Conservation (phyloP, 1,284 basidiomycete genomes). For the Apiotrichum gracile region DNA sequence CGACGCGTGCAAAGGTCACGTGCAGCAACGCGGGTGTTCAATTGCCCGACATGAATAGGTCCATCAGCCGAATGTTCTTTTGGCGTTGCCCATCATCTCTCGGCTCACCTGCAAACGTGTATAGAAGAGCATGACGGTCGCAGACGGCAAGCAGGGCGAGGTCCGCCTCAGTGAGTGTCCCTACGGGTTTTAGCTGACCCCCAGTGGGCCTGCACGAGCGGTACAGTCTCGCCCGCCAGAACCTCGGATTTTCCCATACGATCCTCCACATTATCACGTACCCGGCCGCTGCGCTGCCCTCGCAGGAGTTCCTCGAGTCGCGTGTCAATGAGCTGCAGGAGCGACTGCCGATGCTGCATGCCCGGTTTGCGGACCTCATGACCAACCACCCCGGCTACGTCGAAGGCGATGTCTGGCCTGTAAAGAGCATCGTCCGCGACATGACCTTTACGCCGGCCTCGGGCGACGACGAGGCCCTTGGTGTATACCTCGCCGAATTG, state of each 20-base stretch:
- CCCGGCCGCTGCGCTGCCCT: background rate
- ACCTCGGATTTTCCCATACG: constrained; percentile 1
- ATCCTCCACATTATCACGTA: constrained; percentile 5
- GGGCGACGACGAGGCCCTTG: background rate
- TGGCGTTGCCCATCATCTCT: too few relatives aligned
- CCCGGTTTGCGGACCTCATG: background rate
- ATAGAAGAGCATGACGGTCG: too few relatives aligned
- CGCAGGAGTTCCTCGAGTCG: background rate
- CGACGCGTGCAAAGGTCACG: too few relatives aligned
- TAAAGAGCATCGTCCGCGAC: background rate
- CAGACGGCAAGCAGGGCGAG: too few relatives aligned
- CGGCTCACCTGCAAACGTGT: too few relatives aligned
- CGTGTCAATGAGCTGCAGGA: constrained; percentile 5
- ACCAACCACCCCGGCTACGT: constrained; percentile 8
- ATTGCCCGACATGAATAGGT: too few relatives aligned
- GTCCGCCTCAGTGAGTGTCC: too few relatives aligned
- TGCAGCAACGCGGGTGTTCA: too few relatives aligned
- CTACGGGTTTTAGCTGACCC: too few relatives aligned
- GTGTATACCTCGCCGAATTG: background rate
- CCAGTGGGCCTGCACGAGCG: constrained; percentile 1
- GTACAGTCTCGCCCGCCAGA: constrained; percentile 1
- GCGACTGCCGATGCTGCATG: constrained; percentile 3
- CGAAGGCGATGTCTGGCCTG: background rate
- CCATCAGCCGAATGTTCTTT: too few relatives aligned
- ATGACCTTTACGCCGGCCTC: background rate